Base-by-base conservation (phyloP, 2,329 filamentous ascomycete species). In the Aspergillus alliaceus region DNA sequence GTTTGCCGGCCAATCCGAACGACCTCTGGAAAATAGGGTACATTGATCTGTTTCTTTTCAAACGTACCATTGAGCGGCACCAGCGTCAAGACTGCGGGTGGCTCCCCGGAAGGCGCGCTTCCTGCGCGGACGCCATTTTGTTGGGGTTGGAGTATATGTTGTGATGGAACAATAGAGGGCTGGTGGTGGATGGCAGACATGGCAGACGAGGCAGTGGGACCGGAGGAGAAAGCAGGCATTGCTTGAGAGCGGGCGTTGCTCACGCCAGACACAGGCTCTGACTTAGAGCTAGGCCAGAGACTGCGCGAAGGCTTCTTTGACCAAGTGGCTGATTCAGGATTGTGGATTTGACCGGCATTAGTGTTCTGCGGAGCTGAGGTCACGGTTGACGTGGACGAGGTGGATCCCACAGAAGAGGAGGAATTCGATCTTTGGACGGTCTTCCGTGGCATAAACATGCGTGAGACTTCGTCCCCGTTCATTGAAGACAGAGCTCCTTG, bases 61-160 rank as follows among this genome's bases (percentile, higher is more conserved):
- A 99, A 99, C 1, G 93, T 98, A 57, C 91, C 91, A 70, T 99
- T 99, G 68, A 98, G 86, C 0, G 95, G 96, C 6, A 93, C 79
- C 5, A 99, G 84, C 60, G 92, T 91, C 40, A 97, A 83, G 22
- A 97, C 87, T 0, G 92, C 91, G 52, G 90, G 86, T 6, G 85
- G 84, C 56, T 88, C 86, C 18, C 73, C 69, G 32, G 80, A 68
- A 61, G 80, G 77, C 51, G 82, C 70, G 59, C 72, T 71, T 25
- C 75, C 61, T 63, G 73, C 56, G 64, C 79, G 73, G 55, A 75
- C 74, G 51, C 85, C 86, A 79, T 89, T 89, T 58, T 76, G 82
- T 75, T 79, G 87, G 11, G 85, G 81, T 59, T 90, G 88, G 53
- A 82, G 77, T 72, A 87, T 82, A 62, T 90, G 87, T 61, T 93